Base-by-base conservation (phyloP, 257 asterid species). In the Plectranthus barbatus region DNA sequence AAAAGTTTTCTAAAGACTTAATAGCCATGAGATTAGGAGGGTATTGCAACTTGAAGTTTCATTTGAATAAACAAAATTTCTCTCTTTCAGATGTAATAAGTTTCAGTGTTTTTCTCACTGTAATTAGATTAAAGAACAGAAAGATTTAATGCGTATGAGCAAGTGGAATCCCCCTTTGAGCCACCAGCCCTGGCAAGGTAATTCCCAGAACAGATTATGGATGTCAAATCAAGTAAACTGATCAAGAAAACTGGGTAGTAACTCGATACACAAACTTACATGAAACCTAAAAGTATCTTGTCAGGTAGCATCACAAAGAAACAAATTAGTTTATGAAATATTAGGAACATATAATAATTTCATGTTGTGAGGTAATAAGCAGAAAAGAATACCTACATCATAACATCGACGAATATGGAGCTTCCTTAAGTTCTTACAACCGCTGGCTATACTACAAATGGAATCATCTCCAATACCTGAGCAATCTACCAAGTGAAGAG, bases 401-500 rank as follows among this genome's bases (percentile, higher is more conserved):
- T 88, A 88, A 75, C 98, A 91, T 63, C 94, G 83, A 55, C 94
- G 94, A 67, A 91, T 88, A 71, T 88, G 94, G 52, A 91, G 95
- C 82, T 79, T 91, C 81, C 55, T 86, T 76, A 91, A 78, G 78
- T 84, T 76, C 69, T 69, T 76, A 73, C 98, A 91, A 40, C 98
- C 96, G 62, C 46, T 76, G 66, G 98, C 98, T 72, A 91, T 77
- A 72, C 87, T 74, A 60, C 88, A 76, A 48, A 91, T 78, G 68
- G 96, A 86, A 52, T 84, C 94, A 65, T 91, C 95, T 20, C 96
- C 88, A 62, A 91, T 76, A 62, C 81, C 85, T 21, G 95, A 83
- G 80, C 98, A 91, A 71, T 91, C 98, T 37, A 86, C 94, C 90
- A 91, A 77, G 83, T 88, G 88, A 76, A 91, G 87, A 73, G 94